These are phyloP conservation scores for Wickerhamomyces sydowiorum DNA, from an alignment of 805 yeast species.

Conservation along the genomic window DNA sequence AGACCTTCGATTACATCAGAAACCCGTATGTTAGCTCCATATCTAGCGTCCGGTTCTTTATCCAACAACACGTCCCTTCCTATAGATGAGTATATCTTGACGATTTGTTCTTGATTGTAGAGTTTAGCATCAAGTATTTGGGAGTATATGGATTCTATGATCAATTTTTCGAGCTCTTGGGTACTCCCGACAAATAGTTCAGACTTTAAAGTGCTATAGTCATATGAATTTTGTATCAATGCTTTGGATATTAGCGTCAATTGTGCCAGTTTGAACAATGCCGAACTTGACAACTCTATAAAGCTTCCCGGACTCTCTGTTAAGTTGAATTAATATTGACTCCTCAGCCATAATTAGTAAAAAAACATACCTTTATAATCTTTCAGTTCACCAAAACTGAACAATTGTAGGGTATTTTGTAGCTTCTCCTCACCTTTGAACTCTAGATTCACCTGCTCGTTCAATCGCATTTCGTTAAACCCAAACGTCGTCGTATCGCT, in stretches of 20 bases:
- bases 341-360: neutral
- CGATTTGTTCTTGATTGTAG: constrained; percentile 10
- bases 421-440: constrained; percentile 6
- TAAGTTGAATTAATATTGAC: neutral
- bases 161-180: constrained; percentile 14
- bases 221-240: constrained; percentile 5
- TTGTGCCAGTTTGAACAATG: constrained; percentile 16
- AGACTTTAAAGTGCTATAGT: constrained; percentile 2
- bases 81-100: constrained; percentile 12
- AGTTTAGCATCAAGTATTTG: constrained; percentile 16
- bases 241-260: constrained; percentile 16
- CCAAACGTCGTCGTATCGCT: constrained; percentile 18
- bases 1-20: constrained; percentile 11
- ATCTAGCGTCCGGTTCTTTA: constrained; percentile 4
- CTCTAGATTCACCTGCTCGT: neutral
- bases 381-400: constrained; percentile 19
- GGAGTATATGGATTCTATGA: constrained; percentile 15
- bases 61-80: constrained; percentile 20
- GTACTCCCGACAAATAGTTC: constrained; percentile 4
- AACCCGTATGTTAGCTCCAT: constrained; percentile 1
- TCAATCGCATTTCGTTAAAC: constrained; percentile 17
- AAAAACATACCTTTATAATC: constrained; percentile 7
- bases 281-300: constrained; percentile 9
- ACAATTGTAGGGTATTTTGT: constrained; percentile 17
- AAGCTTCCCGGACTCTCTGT: constrained; percentile 2